Conservation (phyloP, 345 rosid species). For the Aethionema arabicum region DNA sequence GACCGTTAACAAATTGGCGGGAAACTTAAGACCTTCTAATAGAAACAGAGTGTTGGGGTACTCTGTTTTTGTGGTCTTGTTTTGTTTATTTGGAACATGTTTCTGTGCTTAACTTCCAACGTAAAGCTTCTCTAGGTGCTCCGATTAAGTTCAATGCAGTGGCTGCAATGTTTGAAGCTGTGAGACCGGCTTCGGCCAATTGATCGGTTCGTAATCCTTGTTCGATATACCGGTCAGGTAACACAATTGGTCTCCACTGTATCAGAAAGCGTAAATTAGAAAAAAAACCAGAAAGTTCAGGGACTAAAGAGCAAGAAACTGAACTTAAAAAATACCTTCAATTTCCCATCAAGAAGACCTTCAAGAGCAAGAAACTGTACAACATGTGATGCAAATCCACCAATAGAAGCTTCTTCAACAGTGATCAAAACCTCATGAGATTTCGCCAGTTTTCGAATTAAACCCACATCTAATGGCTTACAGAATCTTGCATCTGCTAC, state of each 20-base stretch:
- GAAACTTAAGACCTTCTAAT: not conserved
- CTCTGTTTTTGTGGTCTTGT: not conserved
- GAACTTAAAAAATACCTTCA: slow-evolving; percentile 40
- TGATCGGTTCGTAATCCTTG: slow-evolving; percentile 84
- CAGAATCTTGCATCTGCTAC: slow-evolving; percentile 93
- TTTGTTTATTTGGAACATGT: not conserved
- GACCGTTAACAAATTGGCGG: not conserved
- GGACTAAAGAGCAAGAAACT: not conserved
- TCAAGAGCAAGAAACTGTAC: slow-evolving; percentile 66
- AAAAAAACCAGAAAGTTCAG: not conserved
- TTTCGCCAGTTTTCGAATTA: slow-evolving; percentile 59
- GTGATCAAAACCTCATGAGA: slow-evolving; percentile 77
- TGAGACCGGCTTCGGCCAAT: slow-evolving; percentile 71
- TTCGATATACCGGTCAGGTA: slow-evolving; percentile 76
- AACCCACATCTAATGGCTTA: slow-evolving; percentile 74
- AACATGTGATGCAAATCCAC: slow-evolving; percentile 89
- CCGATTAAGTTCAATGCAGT: slow-evolving; percentile 71
- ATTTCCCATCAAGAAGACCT: slow-evolving; percentile 73
- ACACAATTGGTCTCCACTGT: slow-evolving; percentile 92
- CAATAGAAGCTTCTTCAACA: slow-evolving; percentile 82
- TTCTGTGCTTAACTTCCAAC: slow-evolving; percentile 10
- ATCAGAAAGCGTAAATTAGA: not conserved
- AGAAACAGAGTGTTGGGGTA: not conserved
- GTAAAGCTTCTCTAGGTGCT: slow-evolving; percentile 55
- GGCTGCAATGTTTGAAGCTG: slow-evolving; percentile 85